Percentiles rank a stretch among this genome's conserved stretches.
Evolutionary conservation across 768 basidiomycete species (phyloP).

Genomic region (Tylopilus felleus): DNA sequence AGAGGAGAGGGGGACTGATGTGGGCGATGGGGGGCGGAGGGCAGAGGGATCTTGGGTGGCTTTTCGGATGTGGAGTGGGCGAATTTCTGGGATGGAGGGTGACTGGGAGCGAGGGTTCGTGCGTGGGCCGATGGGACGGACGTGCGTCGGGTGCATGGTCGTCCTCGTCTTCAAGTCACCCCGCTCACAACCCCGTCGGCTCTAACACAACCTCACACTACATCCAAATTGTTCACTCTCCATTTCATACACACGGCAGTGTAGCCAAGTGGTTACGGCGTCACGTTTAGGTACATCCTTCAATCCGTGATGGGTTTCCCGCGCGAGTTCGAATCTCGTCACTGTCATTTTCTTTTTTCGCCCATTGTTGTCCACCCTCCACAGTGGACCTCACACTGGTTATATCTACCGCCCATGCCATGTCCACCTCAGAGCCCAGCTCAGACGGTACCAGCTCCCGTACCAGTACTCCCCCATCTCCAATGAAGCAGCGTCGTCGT

Average conservation of each 20-base stretch:
- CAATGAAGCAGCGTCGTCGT: constrained; percentile 27
- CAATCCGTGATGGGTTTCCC: constrained; percentile 55
- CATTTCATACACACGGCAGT: constrained; percentile 33
- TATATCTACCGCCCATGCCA: constrained; percentile 11
- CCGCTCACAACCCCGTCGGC: constrained; percentile 11
- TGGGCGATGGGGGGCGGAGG: constrained; percentile 28
- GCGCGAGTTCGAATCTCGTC: constrained; percentile 61
- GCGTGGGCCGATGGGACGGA: constrained; percentile 54
- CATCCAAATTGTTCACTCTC: neutral
- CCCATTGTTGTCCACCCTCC: constrained; percentile 16
- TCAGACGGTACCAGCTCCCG: constrained; percentile 9
- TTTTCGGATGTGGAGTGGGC: constrained; percentile 44
- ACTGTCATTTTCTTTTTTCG: constrained; percentile 38
- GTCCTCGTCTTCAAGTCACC: constrained; percentile 3
- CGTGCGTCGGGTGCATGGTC: constrained; percentile 28
- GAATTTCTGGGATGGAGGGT: constrained; percentile 36
- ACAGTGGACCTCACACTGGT: constrained; percentile 2
- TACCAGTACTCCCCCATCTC: constrained; percentile 19
- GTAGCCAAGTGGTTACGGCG: constrained; percentile 61
- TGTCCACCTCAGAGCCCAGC: constrained; percentile 15
- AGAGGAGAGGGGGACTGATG: constrained; percentile 27
- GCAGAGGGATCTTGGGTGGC: constrained; percentile 25
- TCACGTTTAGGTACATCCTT: constrained; percentile 47
- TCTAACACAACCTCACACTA: neutral
- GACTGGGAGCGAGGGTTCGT: constrained; percentile 41